These are phyloP conservation scores for Fraxinus greggii DNA, from an alignment of 305 asterid species.

Conservation along the genomic window DNA sequence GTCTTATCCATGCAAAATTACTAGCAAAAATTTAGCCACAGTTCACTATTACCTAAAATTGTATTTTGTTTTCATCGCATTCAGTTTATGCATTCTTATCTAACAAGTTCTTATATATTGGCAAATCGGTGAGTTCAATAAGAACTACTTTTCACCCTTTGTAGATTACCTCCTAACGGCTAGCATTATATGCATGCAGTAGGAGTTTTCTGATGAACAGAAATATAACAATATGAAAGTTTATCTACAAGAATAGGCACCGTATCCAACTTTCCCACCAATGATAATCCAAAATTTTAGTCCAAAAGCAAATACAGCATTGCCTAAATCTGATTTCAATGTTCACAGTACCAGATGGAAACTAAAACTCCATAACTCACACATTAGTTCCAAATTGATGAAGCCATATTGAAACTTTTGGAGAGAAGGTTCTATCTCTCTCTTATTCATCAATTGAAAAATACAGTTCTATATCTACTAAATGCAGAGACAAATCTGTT, in stretches of 20 bases:
- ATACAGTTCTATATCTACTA: neutral
- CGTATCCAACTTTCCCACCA: constrained; percentile 1
- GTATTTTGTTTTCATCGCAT: neutral
- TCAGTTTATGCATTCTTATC: neutral
- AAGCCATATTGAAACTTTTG: neutral
- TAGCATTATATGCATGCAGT: neutral
- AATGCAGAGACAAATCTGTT: neutral
- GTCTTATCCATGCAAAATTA: constrained; percentile 2
- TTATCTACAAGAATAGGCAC: constrained; percentile 1
- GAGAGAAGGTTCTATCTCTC: neutral
- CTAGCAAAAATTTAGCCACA: neutral
- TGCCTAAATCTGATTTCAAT: constrained; percentile 1
- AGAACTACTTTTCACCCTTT: constrained; percentile 9
- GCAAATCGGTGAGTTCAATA: neutral
- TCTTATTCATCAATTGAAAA: neutral
- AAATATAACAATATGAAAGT: neutral
- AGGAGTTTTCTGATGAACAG: neutral
- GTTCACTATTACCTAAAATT: neutral
- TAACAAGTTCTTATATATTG: neutral
- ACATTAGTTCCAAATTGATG: neutral
- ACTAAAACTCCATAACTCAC: neutral
- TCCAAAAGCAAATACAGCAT: constrained; percentile 8
- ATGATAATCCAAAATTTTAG: neutral
- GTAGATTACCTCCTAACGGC: neutral
- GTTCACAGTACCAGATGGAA: constrained; percentile 18